Percentiles rank a stretch among this genome's conserved stretches.
These are phyloP conservation scores for Microstegium vimineum DNA, from an alignment of 176 grass and related monocot species.

Conservation along the genomic window DNA sequence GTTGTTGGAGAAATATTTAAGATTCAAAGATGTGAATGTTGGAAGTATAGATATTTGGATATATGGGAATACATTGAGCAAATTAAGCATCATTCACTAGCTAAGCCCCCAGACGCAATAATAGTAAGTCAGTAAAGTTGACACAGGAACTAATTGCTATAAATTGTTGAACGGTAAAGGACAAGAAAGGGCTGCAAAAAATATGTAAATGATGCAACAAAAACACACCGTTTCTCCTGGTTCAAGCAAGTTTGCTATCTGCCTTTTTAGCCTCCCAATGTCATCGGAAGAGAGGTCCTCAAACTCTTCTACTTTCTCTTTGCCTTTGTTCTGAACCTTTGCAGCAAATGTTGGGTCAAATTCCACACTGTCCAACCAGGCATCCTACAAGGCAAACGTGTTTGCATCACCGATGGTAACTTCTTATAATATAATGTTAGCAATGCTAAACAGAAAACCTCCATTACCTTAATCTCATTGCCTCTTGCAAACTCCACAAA, in stretches of 20 bases:
- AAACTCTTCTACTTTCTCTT: constrained; percentile 63
- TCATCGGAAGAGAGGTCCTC: constrained; percentile 86
- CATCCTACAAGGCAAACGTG: constrained; percentile 57
- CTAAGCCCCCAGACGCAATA: background rate
- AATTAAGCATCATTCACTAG: background rate
- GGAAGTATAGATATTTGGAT: background rate
- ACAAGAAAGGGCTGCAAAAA: background rate
- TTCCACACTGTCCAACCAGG: constrained; percentile 83
- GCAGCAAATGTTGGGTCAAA: constrained; percentile 52
- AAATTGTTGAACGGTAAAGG: background rate
- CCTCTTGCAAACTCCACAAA: constrained; percentile 77
- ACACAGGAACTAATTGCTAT: background rate
- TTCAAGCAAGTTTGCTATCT: constrained; percentile 79
- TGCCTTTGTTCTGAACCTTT: constrained; percentile 38
- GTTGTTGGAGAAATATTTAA: constrained; percentile 1
- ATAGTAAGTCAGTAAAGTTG: background rate
- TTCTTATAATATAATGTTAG: background rate
- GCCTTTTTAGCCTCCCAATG: constrained; percentile 83
- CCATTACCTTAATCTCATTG: constrained; percentile 73
- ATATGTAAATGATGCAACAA: constrained; percentile 16
- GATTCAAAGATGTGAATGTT: background rate
- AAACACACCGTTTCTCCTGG: constrained; percentile 76
- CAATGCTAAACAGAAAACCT: constrained; percentile 2
- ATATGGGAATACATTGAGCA: background rate
- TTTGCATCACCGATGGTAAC: background rate